These are phyloP conservation scores for Coelastrella sp. DNA, from an alignment of 139 green algal species.

Conservation along the genomic window DNA sequence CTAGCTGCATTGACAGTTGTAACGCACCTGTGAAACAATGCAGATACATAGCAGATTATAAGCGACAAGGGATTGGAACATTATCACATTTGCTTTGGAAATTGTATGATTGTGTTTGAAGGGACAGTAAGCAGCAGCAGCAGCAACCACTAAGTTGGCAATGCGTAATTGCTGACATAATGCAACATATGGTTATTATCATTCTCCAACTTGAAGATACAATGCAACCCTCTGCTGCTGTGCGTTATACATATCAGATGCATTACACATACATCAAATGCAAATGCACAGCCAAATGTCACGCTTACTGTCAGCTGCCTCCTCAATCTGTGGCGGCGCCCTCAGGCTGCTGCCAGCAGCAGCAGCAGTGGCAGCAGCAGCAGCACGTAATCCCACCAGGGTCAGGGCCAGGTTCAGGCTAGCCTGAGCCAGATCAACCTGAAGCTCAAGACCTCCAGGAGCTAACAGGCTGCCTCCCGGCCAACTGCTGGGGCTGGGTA, in stretches of 20 bases:
- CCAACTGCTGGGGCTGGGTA: neutral
- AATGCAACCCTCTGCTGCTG: neutral
- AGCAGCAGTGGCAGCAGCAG: neutral
- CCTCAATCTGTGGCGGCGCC: neutral
- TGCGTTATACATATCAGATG: neutral
- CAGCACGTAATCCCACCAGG: neutral
- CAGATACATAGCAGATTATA: neutral
- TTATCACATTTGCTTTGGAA: neutral
- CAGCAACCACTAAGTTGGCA: too few species aligned
- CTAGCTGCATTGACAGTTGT: conserved; percentile 27
- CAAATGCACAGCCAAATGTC: too few species aligned
- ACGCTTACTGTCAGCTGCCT: conserved; percentile 10
- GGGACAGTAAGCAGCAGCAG: too few species aligned
- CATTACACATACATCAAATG: neutral
- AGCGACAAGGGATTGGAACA: neutral
- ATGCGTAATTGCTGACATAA: too few species aligned
- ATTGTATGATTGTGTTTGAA: neutral
- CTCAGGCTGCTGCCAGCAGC: neutral
- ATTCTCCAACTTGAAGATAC: too few species aligned
- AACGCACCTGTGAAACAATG: neutral
- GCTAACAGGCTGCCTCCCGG: conserved; percentile 12
- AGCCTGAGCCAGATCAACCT: neutral
- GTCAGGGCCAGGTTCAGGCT: neutral
- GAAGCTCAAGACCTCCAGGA: neutral
- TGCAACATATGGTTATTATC: too few species aligned